Evolutionary conservation across 768 basidiomycete species (phyloP).

Genomic region (Piloderma croceum): DNA sequence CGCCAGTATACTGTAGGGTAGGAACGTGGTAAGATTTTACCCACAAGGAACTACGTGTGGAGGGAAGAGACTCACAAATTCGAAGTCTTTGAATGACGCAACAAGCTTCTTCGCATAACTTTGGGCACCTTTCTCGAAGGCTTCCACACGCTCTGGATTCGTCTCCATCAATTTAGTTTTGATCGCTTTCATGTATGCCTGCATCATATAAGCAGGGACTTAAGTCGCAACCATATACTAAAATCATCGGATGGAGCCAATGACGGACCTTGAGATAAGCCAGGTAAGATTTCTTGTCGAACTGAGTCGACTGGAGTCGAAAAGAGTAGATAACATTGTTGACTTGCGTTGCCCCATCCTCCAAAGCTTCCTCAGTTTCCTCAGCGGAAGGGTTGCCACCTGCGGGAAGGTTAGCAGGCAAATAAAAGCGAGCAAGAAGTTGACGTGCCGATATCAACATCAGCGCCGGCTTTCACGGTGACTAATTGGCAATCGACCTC

Average conservation of each 20-base stretch:
- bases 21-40: slow-evolving; percentile 4
- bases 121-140: slow-evolving; percentile 78
- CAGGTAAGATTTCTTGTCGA: slow-evolving; percentile 89
- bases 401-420: slow-evolving; percentile 22
- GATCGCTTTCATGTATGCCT: slow-evolving; percentile 94
- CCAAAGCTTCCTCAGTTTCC: slow-evolving; percentile 75
- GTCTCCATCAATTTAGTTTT: slow-evolving; percentile 55
- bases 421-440: slow-evolving; percentile 1
- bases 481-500: slow-evolving; percentile 83
- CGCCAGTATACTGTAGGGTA: slow-evolving; percentile 56
- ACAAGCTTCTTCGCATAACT: slow-evolving; percentile 85
- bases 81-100: slow-evolving; percentile 86
- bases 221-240: slow-evolving; percentile 1
- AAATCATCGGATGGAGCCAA: slow-evolving; percentile 1
- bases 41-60: neutral
- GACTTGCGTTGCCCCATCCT: slow-evolving; percentile 68
- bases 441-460: slow-evolving; percentile 80
- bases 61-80: slow-evolving; percentile 59
- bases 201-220: slow-evolving; percentile 1
- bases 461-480: slow-evolving; percentile 63
- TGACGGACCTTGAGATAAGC: slow-evolving; percentile 70
- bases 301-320: slow-evolving; percentile 74
- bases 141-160: slow-evolving; percentile 55
- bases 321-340: slow-evolving; percentile 93
- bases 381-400: slow-evolving; percentile 93